Percentiles rank a stretch among this genome's conserved stretches.
Evolutionary conservation across 2,329 filamentous ascomycete species (phyloP).

Genomic region (Atkinsonella texensis): DNA sequence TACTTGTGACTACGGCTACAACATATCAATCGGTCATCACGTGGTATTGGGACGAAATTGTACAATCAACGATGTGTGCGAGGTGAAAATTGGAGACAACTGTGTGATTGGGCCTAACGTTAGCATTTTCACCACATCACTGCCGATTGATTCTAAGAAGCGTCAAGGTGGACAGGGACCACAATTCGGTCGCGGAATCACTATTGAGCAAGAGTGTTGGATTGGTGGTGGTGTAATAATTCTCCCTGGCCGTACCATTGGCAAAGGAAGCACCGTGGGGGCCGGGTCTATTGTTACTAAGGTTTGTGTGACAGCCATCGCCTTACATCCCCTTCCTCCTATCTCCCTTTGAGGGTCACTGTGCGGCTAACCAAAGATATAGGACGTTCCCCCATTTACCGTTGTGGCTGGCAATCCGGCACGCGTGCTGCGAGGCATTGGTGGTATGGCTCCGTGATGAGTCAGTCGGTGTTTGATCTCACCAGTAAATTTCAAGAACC

Average conservation of each 20-base stretch:
- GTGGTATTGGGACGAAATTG: slow-evolving; percentile 76
- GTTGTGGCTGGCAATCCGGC: slow-evolving; percentile 61
- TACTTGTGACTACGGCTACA: slow-evolving; percentile 90
- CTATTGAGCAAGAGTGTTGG: slow-evolving; percentile 78
- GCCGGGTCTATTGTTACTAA: slow-evolving; percentile 80
- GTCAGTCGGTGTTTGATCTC: background rate
- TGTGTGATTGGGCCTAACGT: slow-evolving; percentile 74
- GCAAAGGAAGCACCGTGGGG: slow-evolving; percentile 66
- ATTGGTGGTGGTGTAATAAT: slow-evolving; percentile 68
- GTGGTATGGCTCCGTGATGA: slow-evolving; percentile 19
- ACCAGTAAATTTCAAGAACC: background rate
- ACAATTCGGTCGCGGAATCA: slow-evolving; percentile 58
- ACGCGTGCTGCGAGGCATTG: slow-evolving; percentile 35
- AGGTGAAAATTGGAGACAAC: slow-evolving; percentile 69
- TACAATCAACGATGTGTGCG: slow-evolving; percentile 74
- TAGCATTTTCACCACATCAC: slow-evolving; percentile 66
- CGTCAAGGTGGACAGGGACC: slow-evolving; percentile 63
- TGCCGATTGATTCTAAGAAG: slow-evolving; percentile 59
- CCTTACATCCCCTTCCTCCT: background rate
- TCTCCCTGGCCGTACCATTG: slow-evolving; percentile 68
- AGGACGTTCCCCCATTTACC: slow-evolving; percentile 56
- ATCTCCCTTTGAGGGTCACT: too few species aligned
- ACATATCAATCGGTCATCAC: slow-evolving; percentile 76
- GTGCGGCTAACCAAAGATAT: background rate
- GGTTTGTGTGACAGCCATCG: slow-evolving; percentile 27